Evolutionary conservation across 768 basidiomycete genomes (phyloP).

Genomic region (Rhodosporidiobolus sp.): DNA sequence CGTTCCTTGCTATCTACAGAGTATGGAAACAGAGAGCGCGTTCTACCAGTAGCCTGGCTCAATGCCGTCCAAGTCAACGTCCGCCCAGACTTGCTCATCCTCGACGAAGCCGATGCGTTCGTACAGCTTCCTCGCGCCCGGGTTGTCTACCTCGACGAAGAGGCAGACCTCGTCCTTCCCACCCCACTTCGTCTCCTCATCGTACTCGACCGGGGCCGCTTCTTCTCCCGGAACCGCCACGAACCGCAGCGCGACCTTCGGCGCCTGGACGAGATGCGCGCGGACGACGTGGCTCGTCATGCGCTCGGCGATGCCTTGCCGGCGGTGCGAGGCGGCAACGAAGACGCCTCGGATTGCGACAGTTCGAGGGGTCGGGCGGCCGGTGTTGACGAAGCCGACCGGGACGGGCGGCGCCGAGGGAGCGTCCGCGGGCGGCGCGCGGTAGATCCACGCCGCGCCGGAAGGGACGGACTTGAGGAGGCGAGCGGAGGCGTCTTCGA

Average conservation of each 20-base stretch:
- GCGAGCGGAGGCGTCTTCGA: neutral
- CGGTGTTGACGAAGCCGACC: conserved; percentile 12
- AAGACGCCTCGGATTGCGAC: conserved; percentile 21
- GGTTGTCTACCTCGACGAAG: conserved; percentile 14
- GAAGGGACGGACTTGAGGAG: too few relatives aligned
- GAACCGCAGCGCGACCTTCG: neutral
- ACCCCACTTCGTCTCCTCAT: neutral
- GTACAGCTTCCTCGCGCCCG: conserved; percentile 1
- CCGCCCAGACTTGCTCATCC: conserved; percentile 1
- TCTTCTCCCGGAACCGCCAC: neutral
- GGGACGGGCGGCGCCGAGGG: neutral
- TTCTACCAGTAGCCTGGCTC: conserved; percentile 13
- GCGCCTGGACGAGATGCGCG: conserved; percentile 14
- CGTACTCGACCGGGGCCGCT: neutral
- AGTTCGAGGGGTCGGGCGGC: conserved; percentile 16
- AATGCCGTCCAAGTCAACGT: neutral
- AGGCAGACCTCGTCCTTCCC: conserved; percentile 30
- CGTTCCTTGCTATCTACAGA: neutral
- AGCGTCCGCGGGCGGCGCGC: neutral
- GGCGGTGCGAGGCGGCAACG: neutral
- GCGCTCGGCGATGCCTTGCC: conserved; percentile 4
- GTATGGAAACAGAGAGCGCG: too few relatives aligned
- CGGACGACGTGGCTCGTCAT: conserved; percentile 2
- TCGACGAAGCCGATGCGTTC: conserved; percentile 3
- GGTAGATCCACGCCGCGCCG: conserved; percentile 17